phyloP scores from a whole-genome alignment of 1,284 basidiomycete species.

The Apiotrichum porosum region DNA sequence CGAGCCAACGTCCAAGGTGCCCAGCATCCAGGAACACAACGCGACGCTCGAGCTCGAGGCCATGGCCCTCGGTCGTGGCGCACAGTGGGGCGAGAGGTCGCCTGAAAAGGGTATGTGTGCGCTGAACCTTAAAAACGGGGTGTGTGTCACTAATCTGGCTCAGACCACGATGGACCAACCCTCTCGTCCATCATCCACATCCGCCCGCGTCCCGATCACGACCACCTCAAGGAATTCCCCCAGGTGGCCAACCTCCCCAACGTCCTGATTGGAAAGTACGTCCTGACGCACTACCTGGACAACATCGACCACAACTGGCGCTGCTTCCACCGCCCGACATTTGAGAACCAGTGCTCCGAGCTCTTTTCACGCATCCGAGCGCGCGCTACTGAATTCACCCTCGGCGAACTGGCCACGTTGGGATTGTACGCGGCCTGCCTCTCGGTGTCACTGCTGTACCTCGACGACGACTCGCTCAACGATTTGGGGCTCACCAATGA shows the following conservation, averaged over 20 bases:
- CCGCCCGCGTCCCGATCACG: slow-evolving; percentile 4
- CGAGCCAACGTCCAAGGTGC: slow-evolving; percentile 10
- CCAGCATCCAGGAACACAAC: slow-evolving; percentile 15
- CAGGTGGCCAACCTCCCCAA: neutral
- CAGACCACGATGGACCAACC: neutral
- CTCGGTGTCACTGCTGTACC: slow-evolving; percentile 19
- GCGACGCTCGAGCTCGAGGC: slow-evolving; percentile 17
- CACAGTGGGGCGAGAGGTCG: no score
- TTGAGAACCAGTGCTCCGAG: slow-evolving; percentile 14
- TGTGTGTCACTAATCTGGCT: slow-evolving; percentile 1
- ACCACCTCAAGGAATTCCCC: slow-evolving; percentile 11
- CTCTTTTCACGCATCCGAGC: slow-evolving; percentile 10
- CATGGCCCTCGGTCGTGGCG: slow-evolving; percentile 13
- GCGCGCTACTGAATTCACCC: slow-evolving; percentile 7
- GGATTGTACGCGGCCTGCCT: slow-evolving; percentile 19
- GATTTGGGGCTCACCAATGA: slow-evolving; percentile 27
- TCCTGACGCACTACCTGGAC: slow-evolving; percentile 12
- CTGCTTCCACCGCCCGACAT: slow-evolving; percentile 20
- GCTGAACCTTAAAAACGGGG: no score
- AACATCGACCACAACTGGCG: slow-evolving; percentile 16
- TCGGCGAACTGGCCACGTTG: slow-evolving; percentile 18
- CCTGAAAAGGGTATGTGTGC: no score
- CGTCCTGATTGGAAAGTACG: slow-evolving; percentile 11
- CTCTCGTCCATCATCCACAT: slow-evolving; percentile 13
- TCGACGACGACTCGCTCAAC: slow-evolving; percentile 16